phyloP scores from a whole-genome alignment of 2,329 filamentous ascomycete species.

The Trematosphaeria pertusa region DNA sequence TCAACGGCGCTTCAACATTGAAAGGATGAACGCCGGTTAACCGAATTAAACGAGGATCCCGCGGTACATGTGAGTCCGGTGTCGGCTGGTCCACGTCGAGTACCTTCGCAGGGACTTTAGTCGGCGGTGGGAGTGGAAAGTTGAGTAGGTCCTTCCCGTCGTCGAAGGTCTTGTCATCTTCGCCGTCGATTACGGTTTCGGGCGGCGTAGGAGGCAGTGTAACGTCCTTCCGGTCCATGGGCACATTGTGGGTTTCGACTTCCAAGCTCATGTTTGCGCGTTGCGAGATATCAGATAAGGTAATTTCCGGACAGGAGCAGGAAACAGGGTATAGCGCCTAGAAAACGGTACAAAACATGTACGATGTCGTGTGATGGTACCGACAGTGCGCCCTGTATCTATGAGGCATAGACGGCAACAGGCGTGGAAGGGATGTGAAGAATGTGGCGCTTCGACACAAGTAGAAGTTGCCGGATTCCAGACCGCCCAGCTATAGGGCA shows the following conservation, averaged over 20 bases:
- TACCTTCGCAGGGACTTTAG: conserved; percentile 64
- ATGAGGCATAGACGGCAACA: background rate
- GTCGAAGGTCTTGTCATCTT: conserved; percentile 21
- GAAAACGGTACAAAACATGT: background rate
- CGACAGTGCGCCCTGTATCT: background rate
- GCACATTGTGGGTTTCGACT: conserved; percentile 3
- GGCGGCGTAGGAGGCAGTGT: conserved; percentile 43
- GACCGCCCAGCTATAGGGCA: background rate
- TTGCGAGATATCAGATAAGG: no score
- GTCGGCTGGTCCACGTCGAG: conserved; percentile 81
- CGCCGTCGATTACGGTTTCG: conserved; percentile 44
- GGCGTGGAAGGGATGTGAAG: background rate
- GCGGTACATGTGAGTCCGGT: conserved; percentile 79
- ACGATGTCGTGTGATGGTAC: background rate
- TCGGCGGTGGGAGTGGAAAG: conserved; percentile 74
- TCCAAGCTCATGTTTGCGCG: conserved; percentile 33
- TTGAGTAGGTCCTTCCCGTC: conserved; percentile 21
- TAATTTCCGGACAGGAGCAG: no score
- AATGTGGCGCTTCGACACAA: background rate
- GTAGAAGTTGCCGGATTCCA: background rate
- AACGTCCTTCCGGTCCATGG: background rate
- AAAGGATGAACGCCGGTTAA: conserved; percentile 90
- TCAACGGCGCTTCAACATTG: conserved; percentile 86
- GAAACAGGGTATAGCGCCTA: conserved; percentile 4
- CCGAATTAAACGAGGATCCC: conserved; percentile 82